A percentile compares a stretch with the other conserved stretches of the same genome.
These are phyloP conservation scores for Ceratobasidium sp. DNA, from an alignment of 1,284 basidiomycete genomes.

Conservation along the genomic window DNA sequence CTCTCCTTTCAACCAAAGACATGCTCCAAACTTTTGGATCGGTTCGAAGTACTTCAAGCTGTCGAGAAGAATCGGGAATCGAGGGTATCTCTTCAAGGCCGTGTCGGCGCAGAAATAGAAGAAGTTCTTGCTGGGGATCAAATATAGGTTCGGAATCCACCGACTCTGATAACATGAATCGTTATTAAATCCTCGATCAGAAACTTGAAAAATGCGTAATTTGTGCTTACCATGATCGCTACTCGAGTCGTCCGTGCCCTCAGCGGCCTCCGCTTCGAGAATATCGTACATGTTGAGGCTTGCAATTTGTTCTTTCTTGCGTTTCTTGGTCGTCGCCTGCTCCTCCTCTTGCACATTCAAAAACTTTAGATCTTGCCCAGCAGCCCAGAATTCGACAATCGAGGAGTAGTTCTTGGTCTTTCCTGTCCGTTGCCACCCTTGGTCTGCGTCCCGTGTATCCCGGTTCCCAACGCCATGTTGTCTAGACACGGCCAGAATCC, in stretches of 20 bases:
- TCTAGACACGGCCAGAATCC: slow-evolving; percentile 48
- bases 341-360: no score
- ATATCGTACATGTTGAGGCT: no score
- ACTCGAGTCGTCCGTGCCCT: background rate
- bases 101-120: slow-evolving; percentile 2
- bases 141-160: background rate
- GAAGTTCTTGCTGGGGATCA: background rate
- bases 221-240: background rate
- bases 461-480: slow-evolving; percentile 29
- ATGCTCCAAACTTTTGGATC: slow-evolving; percentile 34
- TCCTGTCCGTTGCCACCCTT: background rate
- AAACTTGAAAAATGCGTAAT: background rate
- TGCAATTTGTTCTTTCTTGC: no score
- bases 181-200: background rate
- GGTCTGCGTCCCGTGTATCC: background rate
- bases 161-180: background rate
- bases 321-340: no score
- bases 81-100: slow-evolving; percentile 1
- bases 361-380: slow-evolving; percentile 16
- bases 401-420: background rate
- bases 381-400: background rate
- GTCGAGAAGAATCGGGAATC: slow-evolving; percentile 10
- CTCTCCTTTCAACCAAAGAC: slow-evolving; percentile 16
- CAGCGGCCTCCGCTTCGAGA: no score
- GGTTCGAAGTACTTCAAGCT: background rate